Conservation (phyloP, 169 alveolate species). For the Ichthyophthirius multifiliis region DNA sequence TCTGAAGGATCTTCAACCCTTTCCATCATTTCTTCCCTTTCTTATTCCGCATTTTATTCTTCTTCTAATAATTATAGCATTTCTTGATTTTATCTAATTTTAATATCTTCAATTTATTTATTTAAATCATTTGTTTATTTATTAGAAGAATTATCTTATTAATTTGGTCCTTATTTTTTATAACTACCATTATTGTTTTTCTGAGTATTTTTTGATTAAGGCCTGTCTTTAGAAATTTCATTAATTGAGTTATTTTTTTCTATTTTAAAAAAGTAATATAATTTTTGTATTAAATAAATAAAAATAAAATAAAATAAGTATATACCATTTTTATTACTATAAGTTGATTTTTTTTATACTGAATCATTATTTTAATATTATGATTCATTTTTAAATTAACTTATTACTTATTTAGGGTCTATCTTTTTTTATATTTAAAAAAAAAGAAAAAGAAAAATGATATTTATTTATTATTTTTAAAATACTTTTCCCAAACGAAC, state of each 20-base stretch:
- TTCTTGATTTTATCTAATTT: conserved; percentile 15
- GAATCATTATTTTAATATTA: background rate
- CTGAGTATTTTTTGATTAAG: background rate
- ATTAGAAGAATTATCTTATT: background rate
- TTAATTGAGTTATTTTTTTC: background rate
- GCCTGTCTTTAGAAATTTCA: background rate
- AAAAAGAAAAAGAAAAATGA: background rate
- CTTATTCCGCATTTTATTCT: conserved; percentile 22
- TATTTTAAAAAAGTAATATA: background rate
- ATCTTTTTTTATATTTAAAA: background rate
- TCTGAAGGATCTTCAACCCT: conserved; percentile 21
- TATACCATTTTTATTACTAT: background rate
- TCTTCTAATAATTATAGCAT: conserved; percentile 19
- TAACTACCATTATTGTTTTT: background rate
- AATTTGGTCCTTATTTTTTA: background rate
- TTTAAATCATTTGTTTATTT: background rate
- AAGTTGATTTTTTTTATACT: background rate
- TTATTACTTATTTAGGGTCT: background rate
- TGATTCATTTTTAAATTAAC: background rate
- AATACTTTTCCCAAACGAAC: conserved; percentile 41
- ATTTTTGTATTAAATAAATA: background rate
- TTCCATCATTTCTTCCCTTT: conserved; percentile 27
- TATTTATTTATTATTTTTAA: background rate
- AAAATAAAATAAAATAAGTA: background rate
- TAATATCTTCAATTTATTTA: conserved; percentile 23